phyloP scores from a whole-genome alignment of 2,329 filamentous ascomycete species.

The Sclerotinia minor region DNA sequence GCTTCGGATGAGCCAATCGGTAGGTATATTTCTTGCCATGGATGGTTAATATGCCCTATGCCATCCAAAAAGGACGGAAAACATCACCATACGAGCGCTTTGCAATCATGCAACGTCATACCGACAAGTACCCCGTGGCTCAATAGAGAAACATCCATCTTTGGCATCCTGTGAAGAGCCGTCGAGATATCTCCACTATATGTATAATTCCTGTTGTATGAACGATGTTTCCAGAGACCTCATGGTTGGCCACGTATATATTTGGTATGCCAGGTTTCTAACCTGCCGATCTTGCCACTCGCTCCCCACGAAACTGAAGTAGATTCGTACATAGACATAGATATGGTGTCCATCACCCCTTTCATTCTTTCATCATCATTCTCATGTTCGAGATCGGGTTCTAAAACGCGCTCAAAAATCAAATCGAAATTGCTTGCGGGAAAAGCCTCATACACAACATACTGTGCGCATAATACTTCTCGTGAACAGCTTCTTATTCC shows the following conservation, averaged over 20 bases:
- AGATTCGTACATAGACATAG: neutral
- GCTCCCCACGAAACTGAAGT: neutral
- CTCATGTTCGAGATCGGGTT: constrained; percentile 7
- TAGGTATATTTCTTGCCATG: neutral
- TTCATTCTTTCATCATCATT: constrained; percentile 1
- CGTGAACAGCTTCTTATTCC: constrained; percentile 17
- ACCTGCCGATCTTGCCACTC: neutral
- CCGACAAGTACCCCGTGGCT: neutral
- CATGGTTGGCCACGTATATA: neutral
- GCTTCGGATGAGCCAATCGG: neutral
- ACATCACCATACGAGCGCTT: neutral
- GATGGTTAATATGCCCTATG: neutral
- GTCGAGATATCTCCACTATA: neutral
- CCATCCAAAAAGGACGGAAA: neutral
- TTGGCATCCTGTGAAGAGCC: neutral
- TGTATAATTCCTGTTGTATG: neutral
- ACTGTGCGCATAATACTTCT: constrained; percentile 2
- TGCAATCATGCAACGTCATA: constrained; percentile 20
- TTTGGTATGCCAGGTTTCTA: neutral
- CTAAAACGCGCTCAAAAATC: neutral
- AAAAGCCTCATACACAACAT: neutral
- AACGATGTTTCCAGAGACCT: neutral
- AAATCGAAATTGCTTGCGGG: neutral
- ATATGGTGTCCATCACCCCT: constrained; percentile 17
- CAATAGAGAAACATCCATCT: neutral